Percentiles rank a stretch among this genome's conserved stretches.
Conservation (phyloP, 768 basidiomycete genomes). For the Tylopilus intermedius region DNA sequence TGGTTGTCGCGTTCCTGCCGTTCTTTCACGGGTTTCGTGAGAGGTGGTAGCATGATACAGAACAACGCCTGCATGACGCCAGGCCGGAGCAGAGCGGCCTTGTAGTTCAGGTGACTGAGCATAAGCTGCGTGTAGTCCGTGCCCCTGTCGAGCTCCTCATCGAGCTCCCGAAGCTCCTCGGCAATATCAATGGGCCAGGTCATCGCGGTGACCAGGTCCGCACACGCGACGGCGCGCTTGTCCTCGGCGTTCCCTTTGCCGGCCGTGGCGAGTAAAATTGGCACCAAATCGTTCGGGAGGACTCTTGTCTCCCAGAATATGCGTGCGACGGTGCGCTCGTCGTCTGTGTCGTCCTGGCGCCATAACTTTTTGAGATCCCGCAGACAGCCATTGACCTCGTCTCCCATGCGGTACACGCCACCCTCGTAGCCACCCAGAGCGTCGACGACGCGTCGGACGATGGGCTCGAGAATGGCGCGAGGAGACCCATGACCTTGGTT, state of each 20-base stretch:
- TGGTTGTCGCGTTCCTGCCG: slow-evolving; percentile 77
- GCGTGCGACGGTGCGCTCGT: slow-evolving; percentile 91
- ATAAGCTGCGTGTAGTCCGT: slow-evolving; percentile 87
- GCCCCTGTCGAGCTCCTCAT: slow-evolving; percentile 70
- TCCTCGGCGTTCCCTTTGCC: slow-evolving; percentile 76
- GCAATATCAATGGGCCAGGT: slow-evolving; percentile 98
- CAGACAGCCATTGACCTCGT: slow-evolving; percentile 77
- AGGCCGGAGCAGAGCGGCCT: slow-evolving; percentile 61
- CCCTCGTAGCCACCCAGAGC: slow-evolving; percentile 75
- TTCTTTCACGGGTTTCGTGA: slow-evolving; percentile 66
- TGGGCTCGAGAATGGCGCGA: slow-evolving; percentile 57
- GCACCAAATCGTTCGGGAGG: slow-evolving; percentile 80
- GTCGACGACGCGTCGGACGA: slow-evolving; percentile 70
- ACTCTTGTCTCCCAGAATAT: slow-evolving; percentile 89
- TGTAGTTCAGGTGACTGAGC: slow-evolving; percentile 83
- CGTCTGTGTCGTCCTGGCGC: slow-evolving; percentile 95
- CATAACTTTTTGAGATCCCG: slow-evolving; percentile 94
- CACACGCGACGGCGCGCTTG: slow-evolving; percentile 75
- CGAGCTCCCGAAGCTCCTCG: slow-evolving; percentile 88
- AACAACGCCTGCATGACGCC: slow-evolving; percentile 70
- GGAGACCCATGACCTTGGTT: slow-evolving; percentile 33
- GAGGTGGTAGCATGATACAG: slow-evolving; percentile 69
- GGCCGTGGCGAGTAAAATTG: slow-evolving; percentile 77
- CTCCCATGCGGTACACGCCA: slow-evolving; percentile 67
- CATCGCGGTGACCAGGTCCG: slow-evolving; percentile 92